phyloP scores from a whole-genome alignment of 164 flowering plant genomes.

The Cinnamomum chago region DNA sequence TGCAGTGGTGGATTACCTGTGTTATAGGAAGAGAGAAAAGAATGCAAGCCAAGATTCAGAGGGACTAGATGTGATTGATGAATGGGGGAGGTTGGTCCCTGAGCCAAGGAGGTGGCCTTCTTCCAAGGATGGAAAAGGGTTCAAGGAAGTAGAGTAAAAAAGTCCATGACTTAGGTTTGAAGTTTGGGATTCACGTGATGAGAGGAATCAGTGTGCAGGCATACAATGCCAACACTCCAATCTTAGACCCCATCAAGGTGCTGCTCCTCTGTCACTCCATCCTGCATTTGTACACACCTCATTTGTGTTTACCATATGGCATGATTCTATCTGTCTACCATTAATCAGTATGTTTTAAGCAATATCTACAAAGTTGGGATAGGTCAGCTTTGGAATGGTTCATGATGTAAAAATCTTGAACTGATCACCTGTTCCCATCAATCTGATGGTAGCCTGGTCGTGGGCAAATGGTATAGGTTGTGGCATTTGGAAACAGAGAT shows the following conservation, averaged over 20 bases:
- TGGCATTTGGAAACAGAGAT: no score
- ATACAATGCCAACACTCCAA: constrained; percentile 75
- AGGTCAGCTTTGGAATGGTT: neutral
- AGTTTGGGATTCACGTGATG: constrained; percentile 98
- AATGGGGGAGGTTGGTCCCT: constrained; percentile 91
- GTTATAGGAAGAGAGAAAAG: constrained; percentile 71
- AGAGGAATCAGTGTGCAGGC: constrained; percentile 93
- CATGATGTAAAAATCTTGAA: neutral
- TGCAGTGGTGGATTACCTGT: constrained; percentile 92
- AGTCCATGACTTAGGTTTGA: constrained; percentile 82
- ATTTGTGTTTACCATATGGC: neutral
- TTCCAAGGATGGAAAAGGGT: constrained; percentile 70
- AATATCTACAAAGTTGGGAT: neutral
- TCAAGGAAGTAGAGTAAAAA: constrained; percentile 63
- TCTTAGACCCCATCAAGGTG: constrained; percentile 64
- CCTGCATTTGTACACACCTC: neutral
- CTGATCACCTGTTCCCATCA: neutral
- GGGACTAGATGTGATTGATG: constrained; percentile 86
- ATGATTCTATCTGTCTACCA: no score
- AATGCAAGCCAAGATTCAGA: constrained; percentile 64
- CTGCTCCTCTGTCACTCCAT: neutral
- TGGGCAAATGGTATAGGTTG: no score
- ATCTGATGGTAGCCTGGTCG: neutral
- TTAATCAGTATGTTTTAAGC: neutral
- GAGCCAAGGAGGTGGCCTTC: constrained; percentile 96